Evolutionary conservation across 1,284 basidiomycete species (phyloP).

Genomic region (Laetiporus sulphureus): DNA sequence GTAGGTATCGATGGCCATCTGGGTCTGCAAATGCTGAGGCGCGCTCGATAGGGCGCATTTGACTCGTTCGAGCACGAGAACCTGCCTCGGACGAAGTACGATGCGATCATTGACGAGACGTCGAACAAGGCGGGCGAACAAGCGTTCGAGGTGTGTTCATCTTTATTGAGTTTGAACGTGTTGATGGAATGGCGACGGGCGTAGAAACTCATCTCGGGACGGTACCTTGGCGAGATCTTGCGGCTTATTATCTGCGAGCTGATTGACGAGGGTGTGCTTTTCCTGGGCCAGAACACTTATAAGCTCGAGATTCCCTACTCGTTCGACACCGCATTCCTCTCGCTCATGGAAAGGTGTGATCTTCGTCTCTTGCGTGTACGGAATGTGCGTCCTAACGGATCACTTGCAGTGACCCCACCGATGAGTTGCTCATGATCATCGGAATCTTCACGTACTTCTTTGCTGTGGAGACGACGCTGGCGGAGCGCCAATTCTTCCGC

Average conservation of each 20-base stretch:
- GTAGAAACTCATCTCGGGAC: slow-evolving; percentile 96
- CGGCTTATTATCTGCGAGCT: slow-evolving; percentile 92
- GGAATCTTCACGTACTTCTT: slow-evolving; percentile 97
- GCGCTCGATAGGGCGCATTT: slow-evolving; percentile 75
- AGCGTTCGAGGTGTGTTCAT: slow-evolving; percentile 64
- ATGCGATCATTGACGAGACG: slow-evolving; percentile 85
- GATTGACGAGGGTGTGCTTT: slow-evolving; percentile 94
- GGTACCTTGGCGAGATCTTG: slow-evolving; percentile 96
- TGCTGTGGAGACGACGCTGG: slow-evolving; percentile 87
- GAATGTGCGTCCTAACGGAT: not conserved
- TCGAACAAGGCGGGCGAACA: slow-evolving; percentile 98
- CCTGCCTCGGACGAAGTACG: slow-evolving; percentile 92
- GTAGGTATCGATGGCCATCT: slow-evolving; percentile 32
- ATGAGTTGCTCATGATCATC: slow-evolving; percentile 93
- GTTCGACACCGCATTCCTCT: slow-evolving; percentile 96
- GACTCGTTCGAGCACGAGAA: slow-evolving; percentile 96
- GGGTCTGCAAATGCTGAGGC: not conserved
- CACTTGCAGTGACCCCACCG: slow-evolving; percentile 79
- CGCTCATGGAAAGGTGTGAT: slow-evolving; percentile 84
- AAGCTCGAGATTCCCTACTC: slow-evolving; percentile 91
- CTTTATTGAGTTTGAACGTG: too few relatives aligned
- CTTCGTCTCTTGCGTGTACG: too few relatives aligned
- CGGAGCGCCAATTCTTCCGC: slow-evolving; percentile 93
- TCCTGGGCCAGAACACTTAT: slow-evolving; percentile 97
- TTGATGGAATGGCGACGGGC: too few relatives aligned